Percentiles rank a stretch among this genome's conserved stretches.
phyloP scores from a whole-genome alignment of 225 moss, liverwort and hornwort species.

The Marchantia paleacea region DNA sequence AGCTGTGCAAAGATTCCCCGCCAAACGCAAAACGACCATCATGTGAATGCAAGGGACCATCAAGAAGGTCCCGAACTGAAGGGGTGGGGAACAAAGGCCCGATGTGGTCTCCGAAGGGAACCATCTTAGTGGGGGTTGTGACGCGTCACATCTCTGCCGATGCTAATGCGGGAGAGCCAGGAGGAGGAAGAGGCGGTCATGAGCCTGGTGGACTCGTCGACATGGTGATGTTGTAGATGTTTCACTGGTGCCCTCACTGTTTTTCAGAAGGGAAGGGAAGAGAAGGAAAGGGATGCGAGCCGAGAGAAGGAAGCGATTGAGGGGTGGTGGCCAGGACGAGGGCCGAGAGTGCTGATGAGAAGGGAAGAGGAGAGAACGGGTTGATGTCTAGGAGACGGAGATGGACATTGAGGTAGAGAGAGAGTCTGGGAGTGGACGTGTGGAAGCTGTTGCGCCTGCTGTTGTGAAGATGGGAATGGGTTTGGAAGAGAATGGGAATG shows the following conservation, averaged over 20 bases:
- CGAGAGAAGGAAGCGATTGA: not conserved
- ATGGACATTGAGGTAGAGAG: slow-evolving; percentile 11
- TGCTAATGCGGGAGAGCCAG: not conserved
- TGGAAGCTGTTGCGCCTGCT: not conserved
- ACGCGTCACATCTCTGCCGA: slow-evolving; percentile 26
- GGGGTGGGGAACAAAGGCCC: no score
- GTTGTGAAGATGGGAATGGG: slow-evolving; percentile 12
- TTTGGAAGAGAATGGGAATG: slow-evolving; percentile 3
- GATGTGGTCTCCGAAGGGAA: no score
- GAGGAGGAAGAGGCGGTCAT: not conserved
- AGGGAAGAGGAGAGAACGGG: not conserved
- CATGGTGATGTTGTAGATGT: not conserved
- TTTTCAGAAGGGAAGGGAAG: not conserved
- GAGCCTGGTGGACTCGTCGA: no score
- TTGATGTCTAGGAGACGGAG: not conserved
- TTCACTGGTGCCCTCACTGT: not conserved
- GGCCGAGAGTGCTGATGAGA: not conserved
- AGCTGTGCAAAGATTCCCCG: no score
- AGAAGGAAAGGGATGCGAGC: not conserved
- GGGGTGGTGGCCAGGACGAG: not conserved
- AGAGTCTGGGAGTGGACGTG: not conserved
- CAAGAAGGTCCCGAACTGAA: no score
- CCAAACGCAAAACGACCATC: no score
- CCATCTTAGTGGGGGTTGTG: slow-evolving; percentile 16
- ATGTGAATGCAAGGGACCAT: no score